These are phyloP conservation scores for Jamesozyma gamospora DNA, from an alignment of 805 yeast species.

Conservation along the genomic window DNA sequence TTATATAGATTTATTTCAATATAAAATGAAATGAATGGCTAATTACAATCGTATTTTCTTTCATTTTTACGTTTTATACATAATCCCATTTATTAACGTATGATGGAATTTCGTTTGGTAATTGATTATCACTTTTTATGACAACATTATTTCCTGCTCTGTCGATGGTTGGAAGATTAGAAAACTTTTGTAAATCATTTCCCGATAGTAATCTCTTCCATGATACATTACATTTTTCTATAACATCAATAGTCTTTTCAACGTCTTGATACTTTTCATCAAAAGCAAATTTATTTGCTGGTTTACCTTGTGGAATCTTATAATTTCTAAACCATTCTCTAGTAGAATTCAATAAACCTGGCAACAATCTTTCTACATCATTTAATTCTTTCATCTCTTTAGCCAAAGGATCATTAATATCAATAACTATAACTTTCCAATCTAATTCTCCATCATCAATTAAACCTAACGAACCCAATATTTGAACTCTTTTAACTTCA, in stretches of 20 bases:
- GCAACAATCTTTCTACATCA: slow-evolving; percentile 60
- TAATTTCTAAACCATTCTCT: slow-evolving; percentile 75
- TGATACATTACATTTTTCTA: slow-evolving; percentile 54
- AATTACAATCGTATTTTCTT: too few species aligned
- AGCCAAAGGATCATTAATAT: slow-evolving; percentile 57
- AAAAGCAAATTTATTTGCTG: slow-evolving; percentile 65
- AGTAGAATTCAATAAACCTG: slow-evolving; percentile 60
- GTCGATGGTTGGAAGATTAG: slow-evolving; percentile 23
- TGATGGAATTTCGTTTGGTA: slow-evolving; percentile 32
- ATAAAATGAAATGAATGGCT: too few species aligned
- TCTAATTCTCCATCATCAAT: slow-evolving; percentile 94
- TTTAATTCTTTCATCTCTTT: slow-evolving; percentile 46
- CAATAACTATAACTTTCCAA: slow-evolving; percentile 79
- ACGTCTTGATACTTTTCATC: slow-evolving; percentile 54
- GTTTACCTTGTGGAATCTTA: slow-evolving; percentile 76
- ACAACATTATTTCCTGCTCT: slow-evolving; percentile 48
- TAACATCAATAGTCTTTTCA: slow-evolving; percentile 47
- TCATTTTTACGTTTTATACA: slow-evolving; percentile 3
- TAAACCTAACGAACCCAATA: slow-evolving; percentile 67
- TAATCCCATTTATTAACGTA: slow-evolving; percentile 32
- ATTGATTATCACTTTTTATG: slow-evolving; percentile 14
- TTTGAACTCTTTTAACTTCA: slow-evolving; percentile 53
- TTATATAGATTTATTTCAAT: too few species aligned
- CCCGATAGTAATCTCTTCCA: slow-evolving; percentile 54
- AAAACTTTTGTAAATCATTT: slow-evolving; percentile 13